These are phyloP conservation scores for Lactarius trivialis DNA, from an alignment of 768 basidiomycete genomes.

Conservation along the genomic window DNA sequence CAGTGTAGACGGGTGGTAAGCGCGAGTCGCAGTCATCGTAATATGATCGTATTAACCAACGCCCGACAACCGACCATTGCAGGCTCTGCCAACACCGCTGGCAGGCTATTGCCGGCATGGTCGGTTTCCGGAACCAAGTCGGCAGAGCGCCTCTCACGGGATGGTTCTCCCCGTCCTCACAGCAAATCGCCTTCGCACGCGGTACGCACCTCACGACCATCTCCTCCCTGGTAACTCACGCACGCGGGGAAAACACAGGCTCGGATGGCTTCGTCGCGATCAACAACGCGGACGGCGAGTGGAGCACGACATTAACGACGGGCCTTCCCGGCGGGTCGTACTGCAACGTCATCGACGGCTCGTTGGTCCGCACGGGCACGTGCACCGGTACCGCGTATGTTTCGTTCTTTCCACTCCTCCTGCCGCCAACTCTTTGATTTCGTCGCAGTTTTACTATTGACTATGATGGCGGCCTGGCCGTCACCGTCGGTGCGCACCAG, in stretches of 20 bases:
- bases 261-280: conserved; percentile 57
- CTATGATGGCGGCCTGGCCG: conserved; percentile 22
- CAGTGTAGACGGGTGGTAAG: conserved; percentile 44
- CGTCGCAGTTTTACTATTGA: conserved; percentile 20
- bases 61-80: background rate
- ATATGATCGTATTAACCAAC: too few relatives aligned
- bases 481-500: conserved; percentile 24
- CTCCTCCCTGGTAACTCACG: background rate
- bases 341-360: conserved; percentile 59
- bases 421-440: background rate
- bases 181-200: conserved; percentile 63
- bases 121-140: conserved; percentile 54
- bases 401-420: background rate
- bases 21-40: background rate
- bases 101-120: conserved; percentile 51
- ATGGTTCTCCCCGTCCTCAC: conserved; percentile 51
- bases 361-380: conserved; percentile 28
- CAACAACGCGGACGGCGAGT: conserved; percentile 52
- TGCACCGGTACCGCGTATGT: conserved; percentile 48
- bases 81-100: conserved; percentile 61
- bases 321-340: conserved; percentile 52
- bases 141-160: conserved; percentile 44
- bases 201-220: conserved; percentile 31
- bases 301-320: conserved; percentile 54
- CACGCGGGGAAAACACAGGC: conserved; percentile 30